Evolutionary conservation across 805 yeast genomes (phyloP).

Genomic region (Nakazawaea sp.): DNA sequence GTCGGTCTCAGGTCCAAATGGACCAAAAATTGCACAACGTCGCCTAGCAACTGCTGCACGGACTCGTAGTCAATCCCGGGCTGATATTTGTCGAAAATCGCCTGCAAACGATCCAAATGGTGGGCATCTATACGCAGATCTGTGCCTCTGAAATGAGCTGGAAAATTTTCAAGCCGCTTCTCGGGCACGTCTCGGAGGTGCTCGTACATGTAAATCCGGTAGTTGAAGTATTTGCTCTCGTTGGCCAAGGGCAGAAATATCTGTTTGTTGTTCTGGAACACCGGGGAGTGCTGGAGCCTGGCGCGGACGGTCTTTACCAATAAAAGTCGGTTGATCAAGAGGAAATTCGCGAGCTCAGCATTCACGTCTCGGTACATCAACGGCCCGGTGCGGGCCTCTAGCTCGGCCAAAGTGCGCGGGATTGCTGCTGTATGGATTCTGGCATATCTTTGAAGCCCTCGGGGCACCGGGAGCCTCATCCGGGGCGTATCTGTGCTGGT

Average conservation of each 20-base stretch:
- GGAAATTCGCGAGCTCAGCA: constrained; percentile 1
- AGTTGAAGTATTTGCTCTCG: constrained; percentile 5
- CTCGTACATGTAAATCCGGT: not conserved
- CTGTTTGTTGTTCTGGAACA: not conserved
- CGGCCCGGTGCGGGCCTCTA: not conserved
- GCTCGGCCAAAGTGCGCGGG: not conserved
- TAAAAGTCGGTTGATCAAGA: constrained; percentile 1
- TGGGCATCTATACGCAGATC: too few relatives aligned
- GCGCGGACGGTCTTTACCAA: not conserved
- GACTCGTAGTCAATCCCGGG: too few relatives aligned
- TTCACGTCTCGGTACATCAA: constrained; percentile 1
- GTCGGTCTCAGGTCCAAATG: constrained; percentile 1
- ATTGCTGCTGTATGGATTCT: too few relatives aligned
- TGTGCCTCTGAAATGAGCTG: not conserved
- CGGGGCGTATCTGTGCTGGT: too few relatives aligned
- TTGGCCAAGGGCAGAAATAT: not conserved
- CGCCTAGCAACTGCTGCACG: not conserved
- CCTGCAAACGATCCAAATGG: too few relatives aligned
- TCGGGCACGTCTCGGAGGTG: not conserved
- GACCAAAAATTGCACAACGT: not conserved
- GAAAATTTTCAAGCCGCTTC: constrained; percentile 3
- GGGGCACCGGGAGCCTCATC: too few relatives aligned
- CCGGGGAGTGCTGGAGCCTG: not conserved
- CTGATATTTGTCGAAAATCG: too few relatives aligned
- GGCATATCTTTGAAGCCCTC: too few relatives aligned